phyloP scores from a whole-genome alignment of 2,329 filamentous ascomycete species.

The Aspergillus sp. region DNA sequence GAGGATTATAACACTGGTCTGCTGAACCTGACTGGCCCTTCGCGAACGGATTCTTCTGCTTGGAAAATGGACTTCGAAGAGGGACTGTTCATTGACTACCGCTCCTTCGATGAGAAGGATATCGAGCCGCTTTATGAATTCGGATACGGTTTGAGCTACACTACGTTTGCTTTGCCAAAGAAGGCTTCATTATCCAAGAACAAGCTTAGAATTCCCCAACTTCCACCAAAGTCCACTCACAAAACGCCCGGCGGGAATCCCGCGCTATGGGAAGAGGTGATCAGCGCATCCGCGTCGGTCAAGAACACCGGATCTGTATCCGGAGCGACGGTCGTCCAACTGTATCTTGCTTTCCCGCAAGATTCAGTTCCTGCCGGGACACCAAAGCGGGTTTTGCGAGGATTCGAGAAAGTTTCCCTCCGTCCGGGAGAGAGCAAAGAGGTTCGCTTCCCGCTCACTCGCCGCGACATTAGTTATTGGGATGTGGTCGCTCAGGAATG shows the following conservation, averaged over 20 bases:
- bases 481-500: conserved; percentile 35
- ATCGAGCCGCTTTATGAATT: conserved; percentile 38
- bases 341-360: conserved; percentile 53
- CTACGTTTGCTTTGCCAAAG: conserved; percentile 17
- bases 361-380: conserved; percentile 20
- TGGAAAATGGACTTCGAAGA: conserved; percentile 45
- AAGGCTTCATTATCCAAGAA: not conserved
- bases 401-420: conserved; percentile 53
- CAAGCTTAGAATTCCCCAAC: not conserved
- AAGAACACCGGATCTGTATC: conserved; percentile 51
- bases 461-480: conserved; percentile 39
- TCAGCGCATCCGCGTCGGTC: conserved; percentile 48
- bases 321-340: conserved; percentile 55
- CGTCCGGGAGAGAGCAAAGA: conserved; percentile 40
- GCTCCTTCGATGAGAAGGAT: conserved; percentile 47
- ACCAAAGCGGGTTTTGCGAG: conserved; percentile 44
- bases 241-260: conserved; percentile 50
- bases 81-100: conserved; percentile 55
- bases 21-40: not conserved
- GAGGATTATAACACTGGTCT: conserved; percentile 55
- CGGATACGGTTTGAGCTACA: conserved; percentile 34
- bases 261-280: conserved; percentile 55
- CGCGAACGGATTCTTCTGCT: not conserved
- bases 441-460: conserved; percentile 47
- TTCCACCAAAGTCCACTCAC: not conserved